Percentiles rank a stretch among this genome's conserved stretches.
These are phyloP conservation scores for Claviceps purpurea DNA, from an alignment of 2,329 filamentous ascomycete genomes.

Conservation along the genomic window DNA sequence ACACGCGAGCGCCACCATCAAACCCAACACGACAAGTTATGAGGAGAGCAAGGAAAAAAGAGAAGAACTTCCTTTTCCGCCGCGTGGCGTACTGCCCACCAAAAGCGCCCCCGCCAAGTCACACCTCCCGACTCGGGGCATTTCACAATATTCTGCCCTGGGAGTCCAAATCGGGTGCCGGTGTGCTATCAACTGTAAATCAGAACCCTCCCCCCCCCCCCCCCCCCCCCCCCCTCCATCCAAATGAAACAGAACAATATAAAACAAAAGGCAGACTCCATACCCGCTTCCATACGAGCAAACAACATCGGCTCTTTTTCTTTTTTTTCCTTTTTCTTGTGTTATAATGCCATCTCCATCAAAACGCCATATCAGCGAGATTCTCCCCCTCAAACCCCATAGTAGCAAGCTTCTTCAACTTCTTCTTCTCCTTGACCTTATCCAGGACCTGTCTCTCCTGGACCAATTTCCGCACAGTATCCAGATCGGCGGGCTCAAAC, in stretches of 20 bases:
- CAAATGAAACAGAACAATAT: not conserved
- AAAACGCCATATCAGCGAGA: conserved; percentile 59
- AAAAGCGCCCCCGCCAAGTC: not conserved
- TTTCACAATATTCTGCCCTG: conserved; percentile 53
- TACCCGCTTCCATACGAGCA: not conserved
- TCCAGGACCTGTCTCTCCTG: conserved; percentile 57
- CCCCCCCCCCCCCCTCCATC: no score
- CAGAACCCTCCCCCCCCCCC: not conserved
- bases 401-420: conserved; percentile 55
- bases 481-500: conserved; percentile 51
- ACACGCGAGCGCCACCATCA: not conserved
- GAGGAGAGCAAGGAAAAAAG: not conserved
- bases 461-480: conserved; percentile 58
- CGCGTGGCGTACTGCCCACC: not conserved
- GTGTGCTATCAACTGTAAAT: not conserved
- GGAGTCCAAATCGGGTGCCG: not conserved
- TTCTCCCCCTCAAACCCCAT: conserved; percentile 85
- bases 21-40: not conserved
- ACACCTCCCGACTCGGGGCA: conserved; percentile 23
- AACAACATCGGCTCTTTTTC: no score
- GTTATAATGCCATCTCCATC: not conserved
- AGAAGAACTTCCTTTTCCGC: not conserved
- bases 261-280: not conserved
- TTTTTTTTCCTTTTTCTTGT: no score
- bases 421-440: conserved; percentile 60